Evolutionary conservation across 1,139 yeast species (phyloP), one percentile per base, ranked within the genome.

Genomic region (Geotrichum aggregatum): DNA sequence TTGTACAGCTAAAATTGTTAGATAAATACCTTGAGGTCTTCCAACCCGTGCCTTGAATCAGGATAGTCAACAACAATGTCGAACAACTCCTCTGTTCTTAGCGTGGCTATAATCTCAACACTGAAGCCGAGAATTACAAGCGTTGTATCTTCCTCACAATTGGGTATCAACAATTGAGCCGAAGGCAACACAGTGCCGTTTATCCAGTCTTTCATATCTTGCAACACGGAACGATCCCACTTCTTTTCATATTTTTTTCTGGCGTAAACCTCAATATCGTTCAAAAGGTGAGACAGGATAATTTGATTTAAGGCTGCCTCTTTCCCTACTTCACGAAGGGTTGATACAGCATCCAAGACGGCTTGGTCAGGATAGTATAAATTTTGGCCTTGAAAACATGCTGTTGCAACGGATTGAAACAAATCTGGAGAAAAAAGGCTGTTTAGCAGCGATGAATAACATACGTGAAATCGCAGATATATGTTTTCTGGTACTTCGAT

Each of bases 41-140:
- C 68, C 21, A 91, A 67, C 0, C 92, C 85, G 1, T 76, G 72
- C 26, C 65, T 65, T 1, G 94, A 80, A 1, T 65, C 59, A 0
- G 96, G 95, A 61, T 71, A 87, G 24, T 71, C 70, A 2, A 72
- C 63, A 0, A 87, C 80, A 42, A 89, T 76, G 24, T 79, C 81
- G 62, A 78, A 87, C 18, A 87, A 77, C 63, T 91, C 95, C 0
- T 66, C 62, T 1, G 78, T 80, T 54, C 96, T 60, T 40, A 70
- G 52, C 5, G 59, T 58, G 8, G 65, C 69, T 1, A 70, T 44
- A 2, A 55, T 56, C 18, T 54, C 56, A 11, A 24, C 45, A 16
- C 54, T 56, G 19, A 52, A 39, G 11, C 31, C 50, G 19, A 31
- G 26, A n/a, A 52, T 38, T 16, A 50, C 39, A 13, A 48, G 33